Conservation (phyloP, 2,329 filamentous ascomycete genomes). For the Volutella citrinella region DNA sequence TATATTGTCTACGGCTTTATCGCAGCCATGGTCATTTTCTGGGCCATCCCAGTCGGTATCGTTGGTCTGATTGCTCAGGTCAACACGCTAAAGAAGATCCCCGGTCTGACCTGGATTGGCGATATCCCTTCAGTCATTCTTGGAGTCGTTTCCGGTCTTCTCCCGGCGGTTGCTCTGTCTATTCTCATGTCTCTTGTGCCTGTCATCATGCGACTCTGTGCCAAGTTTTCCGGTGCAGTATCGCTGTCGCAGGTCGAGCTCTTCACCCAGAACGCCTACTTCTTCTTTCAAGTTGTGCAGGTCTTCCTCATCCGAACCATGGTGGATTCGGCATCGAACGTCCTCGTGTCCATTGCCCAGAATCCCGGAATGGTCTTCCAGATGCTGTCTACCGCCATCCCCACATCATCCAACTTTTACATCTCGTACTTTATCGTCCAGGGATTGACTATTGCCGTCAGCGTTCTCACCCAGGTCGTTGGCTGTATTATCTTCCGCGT, state of each 20-base stretch:
- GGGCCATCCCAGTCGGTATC: conserved; percentile 71
- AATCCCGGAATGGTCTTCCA: conserved; percentile 60
- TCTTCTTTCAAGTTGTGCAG: conserved; percentile 87
- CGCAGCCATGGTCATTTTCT: conserved; percentile 77
- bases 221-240: conserved; percentile 75
- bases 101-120: conserved; percentile 72
- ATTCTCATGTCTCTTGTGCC: conserved; percentile 82
- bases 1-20: conserved; percentile 65
- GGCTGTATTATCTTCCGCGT: conserved; percentile 65
- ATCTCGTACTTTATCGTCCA: conserved; percentile 86
- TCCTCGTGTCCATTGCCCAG: conserved; percentile 59
- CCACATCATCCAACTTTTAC: conserved; percentile 89
- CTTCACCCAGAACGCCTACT: conserved; percentile 89
- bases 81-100: conserved; percentile 61
- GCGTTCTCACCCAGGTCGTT: conserved; percentile 65
- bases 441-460: conserved; percentile 72
- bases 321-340: conserved; percentile 71
- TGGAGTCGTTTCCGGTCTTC: conserved; percentile 77
- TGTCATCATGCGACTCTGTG: conserved; percentile 61
- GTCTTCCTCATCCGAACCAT: conserved; percentile 87
- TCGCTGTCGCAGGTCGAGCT: conserved; percentile 79
- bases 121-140: conserved; percentile 66
- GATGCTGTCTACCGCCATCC: conserved; percentile 70
- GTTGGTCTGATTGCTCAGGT: conserved; percentile 87
- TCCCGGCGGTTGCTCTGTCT: conserved; percentile 76